A percentile compares a stretch with the other conserved stretches of the same genome.
phyloP scores from a whole-genome alignment of 2,329 filamentous ascomycete species.

The Alternaria incomplexa region DNA sequence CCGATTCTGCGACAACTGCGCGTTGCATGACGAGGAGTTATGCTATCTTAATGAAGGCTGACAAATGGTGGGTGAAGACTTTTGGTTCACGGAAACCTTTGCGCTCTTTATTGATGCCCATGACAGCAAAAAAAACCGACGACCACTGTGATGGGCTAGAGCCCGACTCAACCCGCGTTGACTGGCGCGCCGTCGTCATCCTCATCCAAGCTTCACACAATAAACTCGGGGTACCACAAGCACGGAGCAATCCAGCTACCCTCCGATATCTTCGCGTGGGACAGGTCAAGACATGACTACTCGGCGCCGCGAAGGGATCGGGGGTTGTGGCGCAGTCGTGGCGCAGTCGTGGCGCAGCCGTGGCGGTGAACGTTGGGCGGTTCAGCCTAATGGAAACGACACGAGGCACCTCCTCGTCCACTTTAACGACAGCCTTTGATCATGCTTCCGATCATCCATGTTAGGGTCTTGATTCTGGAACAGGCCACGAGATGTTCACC shows the following conservation, averaged over 20 bases:
- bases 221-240: too few relatives aligned
- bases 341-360: not conserved
- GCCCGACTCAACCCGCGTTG: not conserved
- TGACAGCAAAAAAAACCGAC: too few relatives aligned
- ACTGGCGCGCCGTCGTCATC: not conserved
- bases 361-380: not conserved
- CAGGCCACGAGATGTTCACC: not conserved
- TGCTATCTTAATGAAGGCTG: too few relatives aligned
- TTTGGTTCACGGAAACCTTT: too few relatives aligned
- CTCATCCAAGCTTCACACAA: not conserved
- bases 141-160: too few relatives aligned
- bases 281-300: too few relatives aligned
- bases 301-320: not conserved
- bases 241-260: too few relatives aligned
- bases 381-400: not conserved
- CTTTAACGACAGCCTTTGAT: not conserved
- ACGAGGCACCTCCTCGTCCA: not conserved
- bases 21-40: too few relatives aligned
- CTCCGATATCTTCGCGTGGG: too few relatives aligned
- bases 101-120: too few relatives aligned
- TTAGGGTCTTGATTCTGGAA: not conserved
- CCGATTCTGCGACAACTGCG: too few relatives aligned
- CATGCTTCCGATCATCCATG: not conserved
- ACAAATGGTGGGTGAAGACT: too few relatives aligned
- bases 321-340: not conserved